Evolutionary conservation across 176 grass and related monocot genomes (phyloP).

Genomic region (Musa troglodytarum): DNA sequence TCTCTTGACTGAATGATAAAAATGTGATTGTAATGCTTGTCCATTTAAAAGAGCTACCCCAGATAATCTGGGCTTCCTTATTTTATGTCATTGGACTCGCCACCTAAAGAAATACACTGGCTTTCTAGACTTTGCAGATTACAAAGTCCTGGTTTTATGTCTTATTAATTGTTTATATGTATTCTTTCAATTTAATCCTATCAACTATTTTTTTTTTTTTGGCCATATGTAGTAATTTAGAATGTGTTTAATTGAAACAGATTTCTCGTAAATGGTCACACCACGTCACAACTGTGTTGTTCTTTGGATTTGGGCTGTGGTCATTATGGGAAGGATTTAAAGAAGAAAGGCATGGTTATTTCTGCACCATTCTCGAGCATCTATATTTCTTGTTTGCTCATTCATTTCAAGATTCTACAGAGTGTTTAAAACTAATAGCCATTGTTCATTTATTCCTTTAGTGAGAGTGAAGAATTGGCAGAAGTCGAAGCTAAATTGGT

Average conservation of each 20-base stretch:
- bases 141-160: background rate
- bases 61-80: too few relatives aligned
- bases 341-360: slow-evolving; percentile 58
- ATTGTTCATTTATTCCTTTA: slow-evolving; percentile 17
- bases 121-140: background rate
- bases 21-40: too few relatives aligned
- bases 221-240: background rate
- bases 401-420: slow-evolving; percentile 15
- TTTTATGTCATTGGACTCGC: background rate
- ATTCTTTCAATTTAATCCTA: too few relatives aligned
- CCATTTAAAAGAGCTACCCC: too few relatives aligned
- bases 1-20: too few relatives aligned
- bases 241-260: slow-evolving; percentile 28
- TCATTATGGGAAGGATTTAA: slow-evolving; percentile 94
- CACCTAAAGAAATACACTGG: background rate
- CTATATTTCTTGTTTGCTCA: slow-evolving; percentile 7
- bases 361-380: background rate
- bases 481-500: slow-evolving; percentile 96
- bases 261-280: slow-evolving; percentile 97
- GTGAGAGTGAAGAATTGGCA: slow-evolving; percentile 70
- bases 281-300: slow-evolving; percentile 82
- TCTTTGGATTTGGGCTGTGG: slow-evolving; percentile 90
- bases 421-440: background rate
- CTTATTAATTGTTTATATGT: background rate
- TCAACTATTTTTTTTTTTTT: background rate